Evolutionary conservation across 306 rosid genomes (phyloP), one percentile per base, ranked within the genome.

Genomic region (Sphenostylis stenocarpa): DNA sequence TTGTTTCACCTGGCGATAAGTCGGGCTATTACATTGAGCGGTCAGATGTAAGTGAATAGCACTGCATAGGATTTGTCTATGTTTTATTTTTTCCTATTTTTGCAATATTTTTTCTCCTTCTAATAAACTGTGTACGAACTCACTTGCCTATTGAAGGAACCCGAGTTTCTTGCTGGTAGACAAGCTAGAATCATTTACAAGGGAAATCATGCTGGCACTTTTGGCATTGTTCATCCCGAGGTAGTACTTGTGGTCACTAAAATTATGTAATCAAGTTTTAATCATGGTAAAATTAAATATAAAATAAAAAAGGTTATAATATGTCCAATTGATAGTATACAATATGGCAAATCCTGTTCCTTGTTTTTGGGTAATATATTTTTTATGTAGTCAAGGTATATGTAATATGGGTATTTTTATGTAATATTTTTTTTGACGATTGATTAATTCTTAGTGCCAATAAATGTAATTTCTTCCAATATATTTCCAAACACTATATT

Each of bases 151-250:
- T 66, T 84, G 82, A 78, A 95, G 98, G 97, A 95, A 52, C 97
- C 97, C 0, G 96, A 95, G 85, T 95, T 89, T 90, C 96, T 95
- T 72, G 72, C 80, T 24, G 91, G 95, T 49, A 80, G 91, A 80
- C 98, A 92, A 88, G 97, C 98, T 41, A 90, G 84, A 81, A 75
- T 95, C 76, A 81, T 85, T 58, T 90, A 81, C 77, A 88, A 83
- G 56, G 97, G 91, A 81, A 89, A 82, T 53, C 83, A 68, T 19
- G 74, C 90, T 76, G 98, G 98, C 56, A 89, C 77, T 57, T 95
- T 92, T 60, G 98, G 98, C 73, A 92, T 95, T 84, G 95, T 95
- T 84, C 92, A 95, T 69, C 98, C 98, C 3, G 96, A 90, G 98
- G 97, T 95, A 86, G 97, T 95, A 86, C 41, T 68, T 60, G 49